Base-by-base conservation (phyloP, 148 eudicot species). In the Silene uniflora region DNA sequence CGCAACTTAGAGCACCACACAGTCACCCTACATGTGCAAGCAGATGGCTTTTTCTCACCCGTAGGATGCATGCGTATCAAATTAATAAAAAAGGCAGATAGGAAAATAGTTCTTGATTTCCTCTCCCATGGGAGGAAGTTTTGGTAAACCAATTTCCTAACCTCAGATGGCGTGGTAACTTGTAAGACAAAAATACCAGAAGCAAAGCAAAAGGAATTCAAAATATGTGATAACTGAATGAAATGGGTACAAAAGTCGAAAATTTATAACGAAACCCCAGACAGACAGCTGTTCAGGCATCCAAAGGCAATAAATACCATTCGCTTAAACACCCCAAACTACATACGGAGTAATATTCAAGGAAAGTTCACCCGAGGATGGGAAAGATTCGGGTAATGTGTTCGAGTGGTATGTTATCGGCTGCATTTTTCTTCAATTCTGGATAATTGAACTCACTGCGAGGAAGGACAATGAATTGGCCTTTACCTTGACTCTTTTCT, bases 341-440 rank as follows among this genome's bases (percentile, higher is more conserved):
- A 71, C 62, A 52, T 4, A 25, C n/a, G n/a, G n/a, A n/a, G n/a
- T n/a, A n/a, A 11, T 71, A 71, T 24, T 25, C n/a, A 5, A 22
- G 27, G 32, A 2, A 18, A 59, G 60, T 11, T n/a, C n/a, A n/a
- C n/a, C n/a, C n/a, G n/a, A n/a, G n/a, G n/a, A 95, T 89, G 27
- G 99, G 99, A 75, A 92, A 87, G 72, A 95, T 90, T 14, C 92
- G 87, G 65, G 97, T 84, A 19, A 95, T 80, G 76, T 86, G 92
- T 83, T 95, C 96, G 72, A 95, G 82, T 8, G 91, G 96, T 71
- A 92, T 78, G 78, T 68, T 85, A 63, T 90, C 96, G 8, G 93
- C 92, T 55, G 83, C 65, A 84, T 77, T 90, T 82, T 87, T 92
- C 86, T 86, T 95, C 80, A 95, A 83, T 71, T 87, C 97, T 6